Percentiles rank a stretch among this genome's conserved stretches.
These are phyloP conservation scores for Paecilomyces fulvus DNA, from an alignment of 2,329 filamentous ascomycete species.

Conservation along the genomic window DNA sequence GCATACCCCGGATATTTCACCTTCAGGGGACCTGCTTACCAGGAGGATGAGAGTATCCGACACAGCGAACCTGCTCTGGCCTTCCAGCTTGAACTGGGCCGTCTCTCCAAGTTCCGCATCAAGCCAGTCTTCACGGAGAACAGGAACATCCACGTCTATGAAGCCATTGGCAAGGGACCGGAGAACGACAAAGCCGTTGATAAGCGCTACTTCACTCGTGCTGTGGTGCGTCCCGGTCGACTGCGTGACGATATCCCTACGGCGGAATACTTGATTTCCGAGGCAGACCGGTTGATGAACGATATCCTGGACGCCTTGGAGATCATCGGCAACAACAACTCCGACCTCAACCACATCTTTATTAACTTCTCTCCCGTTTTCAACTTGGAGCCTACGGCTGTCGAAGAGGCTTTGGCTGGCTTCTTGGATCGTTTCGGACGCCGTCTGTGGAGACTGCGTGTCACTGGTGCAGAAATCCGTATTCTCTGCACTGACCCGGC, in stretches of 20 bases:
- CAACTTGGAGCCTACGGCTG: constrained; percentile 78
- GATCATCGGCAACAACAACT: constrained; percentile 98
- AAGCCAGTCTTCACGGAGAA: constrained; percentile 98
- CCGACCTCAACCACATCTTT: constrained; percentile 99
- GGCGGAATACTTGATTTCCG: constrained; percentile 95
- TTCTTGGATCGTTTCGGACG: constrained; percentile 96
- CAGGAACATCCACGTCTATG: constrained; percentile 98
- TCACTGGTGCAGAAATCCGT: constrained; percentile 94
- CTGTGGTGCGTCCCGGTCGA: constrained; percentile 86
- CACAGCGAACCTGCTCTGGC: constrained; percentile 93
- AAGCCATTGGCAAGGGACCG: constrained; percentile 87
- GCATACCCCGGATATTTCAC: constrained; percentile 97
- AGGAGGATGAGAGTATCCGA: constrained; percentile 90
- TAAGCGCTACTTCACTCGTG: constrained; percentile 97
- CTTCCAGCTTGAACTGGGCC: constrained; percentile 94
- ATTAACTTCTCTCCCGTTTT: constrained; percentile 99
- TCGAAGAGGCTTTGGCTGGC: constrained; percentile 84
- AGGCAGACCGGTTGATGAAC: constrained; percentile 92
- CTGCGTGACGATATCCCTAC: constrained; percentile 96
- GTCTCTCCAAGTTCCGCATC: constrained; percentile 94
- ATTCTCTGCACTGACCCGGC: constrained; percentile 90
- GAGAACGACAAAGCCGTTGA: constrained; percentile 64
- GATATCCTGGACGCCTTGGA: constrained; percentile 96
- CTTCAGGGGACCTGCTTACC: constrained; percentile 85
- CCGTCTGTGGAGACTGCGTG: constrained; percentile 90